A percentile compares a stretch with the other conserved stretches of the same genome.
phyloP scores from a whole-genome alignment of 1,139 yeast genomes.

The Eremothecium coryli region DNA sequence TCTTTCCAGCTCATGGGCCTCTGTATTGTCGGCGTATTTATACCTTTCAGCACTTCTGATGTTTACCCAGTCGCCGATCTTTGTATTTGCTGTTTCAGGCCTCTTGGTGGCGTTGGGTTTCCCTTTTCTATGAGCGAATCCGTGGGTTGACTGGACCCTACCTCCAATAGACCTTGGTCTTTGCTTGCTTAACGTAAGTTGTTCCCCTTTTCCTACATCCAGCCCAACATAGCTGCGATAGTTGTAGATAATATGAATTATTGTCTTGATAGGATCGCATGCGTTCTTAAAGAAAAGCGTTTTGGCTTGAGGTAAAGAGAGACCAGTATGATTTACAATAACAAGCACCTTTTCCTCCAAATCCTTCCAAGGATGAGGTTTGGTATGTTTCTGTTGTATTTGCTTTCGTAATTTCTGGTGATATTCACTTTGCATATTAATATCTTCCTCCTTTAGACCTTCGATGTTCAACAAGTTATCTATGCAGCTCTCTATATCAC shows the following conservation, averaged over 20 bases:
- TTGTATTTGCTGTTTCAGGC: not conserved
- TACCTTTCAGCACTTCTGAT: no score
- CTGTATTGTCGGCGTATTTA: slow-evolving; percentile 8
- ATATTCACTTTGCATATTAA: slow-evolving; percentile 8
- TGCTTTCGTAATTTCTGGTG: not conserved
- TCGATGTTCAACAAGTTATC: slow-evolving; percentile 18
- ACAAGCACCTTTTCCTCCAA: slow-evolving; percentile 8
- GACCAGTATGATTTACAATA: slow-evolving; percentile 17
- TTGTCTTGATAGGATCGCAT: slow-evolving; percentile 14
- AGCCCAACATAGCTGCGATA: no score
- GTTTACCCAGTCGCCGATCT: not conserved
- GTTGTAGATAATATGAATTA: slow-evolving; percentile 16
- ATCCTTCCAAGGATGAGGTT: slow-evolving; percentile 9
- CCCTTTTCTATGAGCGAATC: slow-evolving; percentile 14
- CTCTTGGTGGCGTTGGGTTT: not conserved
- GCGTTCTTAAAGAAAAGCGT: slow-evolving; percentile 15
- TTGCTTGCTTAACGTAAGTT: not conserved
- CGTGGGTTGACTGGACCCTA: slow-evolving; percentile 17
- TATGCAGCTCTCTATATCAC: slow-evolving; percentile 12
- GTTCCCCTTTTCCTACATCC: not conserved
- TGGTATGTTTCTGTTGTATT: not conserved
- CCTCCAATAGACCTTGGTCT: slow-evolving; percentile 10
- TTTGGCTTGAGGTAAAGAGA: slow-evolving; percentile 14
- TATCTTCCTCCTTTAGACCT: slow-evolving; percentile 12
- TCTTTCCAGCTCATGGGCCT: slow-evolving; percentile 14